Percentiles rank a stretch among this genome's conserved stretches.
Evolutionary conservation across 805 yeast genomes (phyloP).

Genomic region (Suhomyces sp.): DNA sequence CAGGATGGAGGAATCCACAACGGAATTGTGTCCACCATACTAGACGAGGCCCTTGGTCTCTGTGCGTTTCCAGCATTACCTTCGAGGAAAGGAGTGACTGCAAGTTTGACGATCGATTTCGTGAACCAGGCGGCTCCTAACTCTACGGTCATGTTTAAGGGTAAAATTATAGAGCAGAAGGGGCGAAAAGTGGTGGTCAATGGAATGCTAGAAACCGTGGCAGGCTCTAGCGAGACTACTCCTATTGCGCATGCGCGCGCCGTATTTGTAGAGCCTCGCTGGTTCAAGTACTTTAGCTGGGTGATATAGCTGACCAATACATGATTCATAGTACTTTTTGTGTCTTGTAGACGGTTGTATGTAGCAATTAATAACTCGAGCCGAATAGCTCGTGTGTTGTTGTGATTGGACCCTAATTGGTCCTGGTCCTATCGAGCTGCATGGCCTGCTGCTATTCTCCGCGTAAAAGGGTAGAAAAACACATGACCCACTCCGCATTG

Average conservation of each 20-base stretch:
- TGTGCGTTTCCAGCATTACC: constrained; percentile 87
- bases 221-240: constrained; percentile 17
- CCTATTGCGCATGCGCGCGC: constrained; percentile 64
- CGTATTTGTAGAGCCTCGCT: constrained; percentile 78
- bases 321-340: constrained; percentile 9
- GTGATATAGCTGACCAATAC: not conserved
- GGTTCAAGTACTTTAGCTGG: constrained; percentile 73
- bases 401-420: not conserved
- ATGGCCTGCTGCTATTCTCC: not conserved
- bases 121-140: constrained; percentile 60
- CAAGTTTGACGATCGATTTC: constrained; percentile 65
- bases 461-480: not conserved
- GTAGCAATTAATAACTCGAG: not conserved
- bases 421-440: not conserved
- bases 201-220: constrained; percentile 60
- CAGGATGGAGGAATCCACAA: constrained; percentile 74
- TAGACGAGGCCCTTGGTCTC: constrained; percentile 82
- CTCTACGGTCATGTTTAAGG: constrained; percentile 62
- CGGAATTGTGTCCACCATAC: constrained; percentile 71
- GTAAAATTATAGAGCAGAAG: constrained; percentile 59
- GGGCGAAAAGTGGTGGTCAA: constrained; percentile 82
- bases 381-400: not conserved
- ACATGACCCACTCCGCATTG: not conserved
- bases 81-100: constrained; percentile 84
- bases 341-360: not conserved